Conservation (phyloP, 108 stramenopile species). For the Nitzschia sp. region DNA sequence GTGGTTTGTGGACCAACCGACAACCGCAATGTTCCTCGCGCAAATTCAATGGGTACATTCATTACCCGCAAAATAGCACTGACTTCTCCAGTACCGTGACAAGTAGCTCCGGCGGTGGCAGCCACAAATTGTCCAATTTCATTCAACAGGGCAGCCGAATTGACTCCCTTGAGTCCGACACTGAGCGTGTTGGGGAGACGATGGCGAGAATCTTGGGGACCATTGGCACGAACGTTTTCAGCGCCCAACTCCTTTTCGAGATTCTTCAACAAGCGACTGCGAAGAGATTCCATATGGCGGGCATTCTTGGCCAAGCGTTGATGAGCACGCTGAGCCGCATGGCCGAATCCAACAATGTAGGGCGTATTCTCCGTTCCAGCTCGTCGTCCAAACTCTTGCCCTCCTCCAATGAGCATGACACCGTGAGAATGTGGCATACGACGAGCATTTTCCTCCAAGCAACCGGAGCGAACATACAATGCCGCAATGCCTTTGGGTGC, state of each 20-base stretch:
- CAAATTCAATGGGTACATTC: conserved; percentile 75
- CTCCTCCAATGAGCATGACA: conserved; percentile 70
- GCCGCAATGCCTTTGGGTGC: conserved; percentile 96
- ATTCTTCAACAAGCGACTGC: conserved; percentile 55
- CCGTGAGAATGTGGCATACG: conserved; percentile 37
- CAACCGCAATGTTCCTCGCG: conserved; percentile 87
- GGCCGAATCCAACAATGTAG: conserved; percentile 87
- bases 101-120: conserved; percentile 89
- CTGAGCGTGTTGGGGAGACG: conserved; percentile 94
- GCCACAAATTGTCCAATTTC: conserved; percentile 76
- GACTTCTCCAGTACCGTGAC: conserved; percentile 66
- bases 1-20: conserved; percentile 89
- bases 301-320: conserved; percentile 42
- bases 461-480: conserved; percentile 77
- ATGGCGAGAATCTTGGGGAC: conserved; percentile 56
- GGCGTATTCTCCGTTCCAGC: conserved; percentile 96
- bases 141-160: conserved; percentile 55
- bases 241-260: conserved; percentile 45
- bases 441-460: conserved; percentile 41
- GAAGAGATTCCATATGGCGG: conserved; percentile 63
- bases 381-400: conserved; percentile 82
- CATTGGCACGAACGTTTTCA: conserved; percentile 64
- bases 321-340: conserved; percentile 59
- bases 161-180: conserved; percentile 68
- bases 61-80: conserved; percentile 88